A percentile compares a stretch with the other conserved stretches of the same genome.
Conservation (phyloP, 2,329 filamentous ascomycete species). For the Teratosphaeria nubilosa region DNA sequence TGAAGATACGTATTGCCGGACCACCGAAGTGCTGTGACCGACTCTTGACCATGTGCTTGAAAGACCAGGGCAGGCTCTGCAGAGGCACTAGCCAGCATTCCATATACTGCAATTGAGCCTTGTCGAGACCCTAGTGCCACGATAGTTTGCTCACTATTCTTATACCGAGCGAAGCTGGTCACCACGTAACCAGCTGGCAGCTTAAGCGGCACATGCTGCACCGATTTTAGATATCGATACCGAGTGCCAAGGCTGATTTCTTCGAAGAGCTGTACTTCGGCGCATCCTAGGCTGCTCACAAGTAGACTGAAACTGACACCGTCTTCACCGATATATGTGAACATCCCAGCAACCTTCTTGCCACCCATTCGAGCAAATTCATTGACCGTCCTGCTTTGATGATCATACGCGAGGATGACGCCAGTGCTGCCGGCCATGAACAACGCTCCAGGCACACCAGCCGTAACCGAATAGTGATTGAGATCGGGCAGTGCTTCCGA, state of each 20-base stretch:
- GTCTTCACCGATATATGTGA: constrained; percentile 12
- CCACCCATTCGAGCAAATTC: constrained; percentile 19
- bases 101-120: constrained; percentile 41
- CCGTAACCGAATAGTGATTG: constrained; percentile 39
- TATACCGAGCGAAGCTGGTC: constrained; percentile 35
- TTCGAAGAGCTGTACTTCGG: not conserved
- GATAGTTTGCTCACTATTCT: not conserved
- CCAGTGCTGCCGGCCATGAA: constrained; percentile 40
- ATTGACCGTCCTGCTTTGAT: constrained; percentile 1
- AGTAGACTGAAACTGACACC: constrained; percentile 23
- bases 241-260: not conserved
- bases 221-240: not conserved
- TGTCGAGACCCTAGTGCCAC: constrained; percentile 43
- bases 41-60: constrained; percentile 44
- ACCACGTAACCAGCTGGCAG: constrained; percentile 39
- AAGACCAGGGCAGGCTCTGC: constrained; percentile 8
- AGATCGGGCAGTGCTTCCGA: constrained; percentile 25
- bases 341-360: constrained; percentile 34
- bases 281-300: constrained; percentile 26
- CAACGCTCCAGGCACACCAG: constrained; percentile 28
- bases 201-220: constrained; percentile 1
- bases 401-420: constrained; percentile 29
- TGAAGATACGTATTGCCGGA: constrained; percentile 44
- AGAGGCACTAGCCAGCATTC: not conserved
- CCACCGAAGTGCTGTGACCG: constrained; percentile 55